Base-by-base conservation (phyloP, 208 protist species). In the Trypanosoma scelopori region DNA sequence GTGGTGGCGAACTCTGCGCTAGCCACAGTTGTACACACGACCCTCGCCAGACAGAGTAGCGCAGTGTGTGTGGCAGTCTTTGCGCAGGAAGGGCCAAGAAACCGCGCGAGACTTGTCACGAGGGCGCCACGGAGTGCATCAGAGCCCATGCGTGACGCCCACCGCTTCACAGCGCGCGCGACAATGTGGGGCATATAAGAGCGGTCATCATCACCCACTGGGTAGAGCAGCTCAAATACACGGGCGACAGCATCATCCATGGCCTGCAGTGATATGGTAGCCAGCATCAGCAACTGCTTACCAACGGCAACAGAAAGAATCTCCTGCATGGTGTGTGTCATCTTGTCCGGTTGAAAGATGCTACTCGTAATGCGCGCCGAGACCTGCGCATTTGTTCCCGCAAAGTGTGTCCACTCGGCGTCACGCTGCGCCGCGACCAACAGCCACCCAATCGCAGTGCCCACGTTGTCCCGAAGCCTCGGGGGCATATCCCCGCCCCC, bases 131-230 rank as follows among this genome's bases (percentile, higher is more conserved):
- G 84, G 22, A 75, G 49, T 0, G 65, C 57, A 58, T 93, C 82
- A 13, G 81, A 84, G 18, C 80, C 72, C 55, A 86, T 69, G 22
- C 67, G 70, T 48, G 20, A 35, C 4, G 84, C 84, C 77, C 80
- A 93, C 48, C 55, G 52, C 46, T 37, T 39, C 2, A 93, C 56
- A 3, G 87, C 82, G 35, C 79, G 67, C 1, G 78, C 72, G 12
- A 91, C 66, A 32, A 93, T 73, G 9, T 59, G 64, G 9, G 82
- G 78, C 80, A 93, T 85, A 71, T 89, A 82, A 25, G 64, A 51
- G 1, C 81, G 68, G 9, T 65, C 52, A 53, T 93, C 81, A 3
- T 65, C 48, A 16, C 60, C 63, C 13, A 74, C 46, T 5, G 87
- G 80, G 43, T 81, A 46, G 13, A 91, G 62, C 12, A 91, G 69